These are phyloP conservation scores for Oryza punctata DNA, from an alignment of 176 grass and related monocot genomes.

Conservation along the genomic window DNA sequence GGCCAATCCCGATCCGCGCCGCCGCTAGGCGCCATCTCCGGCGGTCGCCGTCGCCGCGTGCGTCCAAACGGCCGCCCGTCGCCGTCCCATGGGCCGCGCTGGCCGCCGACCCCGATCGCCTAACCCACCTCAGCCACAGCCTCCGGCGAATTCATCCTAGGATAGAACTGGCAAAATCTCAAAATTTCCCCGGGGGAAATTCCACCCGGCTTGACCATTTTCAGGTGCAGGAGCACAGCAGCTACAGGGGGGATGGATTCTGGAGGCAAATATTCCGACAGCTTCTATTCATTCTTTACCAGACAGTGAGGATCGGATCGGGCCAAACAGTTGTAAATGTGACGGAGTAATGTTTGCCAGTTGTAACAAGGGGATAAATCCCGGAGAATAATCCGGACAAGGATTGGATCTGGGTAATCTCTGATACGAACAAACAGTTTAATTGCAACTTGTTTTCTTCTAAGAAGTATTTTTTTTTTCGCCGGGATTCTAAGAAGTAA, in stretches of 20 bases:
- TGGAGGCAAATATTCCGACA: background rate
- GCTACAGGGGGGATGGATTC: background rate
- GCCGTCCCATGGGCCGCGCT: slow-evolving; percentile 24
- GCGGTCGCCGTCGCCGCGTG: background rate
- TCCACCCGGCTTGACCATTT: background rate
- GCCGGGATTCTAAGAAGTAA: no score
- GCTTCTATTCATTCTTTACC: background rate
- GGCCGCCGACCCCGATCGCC: slow-evolving; percentile 25
- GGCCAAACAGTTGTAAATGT: no score
- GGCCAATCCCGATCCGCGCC: background rate
- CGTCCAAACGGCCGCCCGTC: slow-evolving; percentile 25
- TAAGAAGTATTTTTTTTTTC: no score
- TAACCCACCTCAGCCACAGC: slow-evolving; percentile 15
- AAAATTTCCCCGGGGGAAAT: background rate
- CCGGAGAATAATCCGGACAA: no score
- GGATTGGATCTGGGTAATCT: no score
- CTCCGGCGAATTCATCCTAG: slow-evolving; percentile 21
- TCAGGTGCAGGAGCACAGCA: background rate
- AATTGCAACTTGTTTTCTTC: no score
- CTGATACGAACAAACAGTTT: no score
- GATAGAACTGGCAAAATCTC: slow-evolving; percentile 8
- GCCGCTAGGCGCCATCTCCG: background rate
- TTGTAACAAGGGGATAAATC: no score
- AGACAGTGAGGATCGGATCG: background rate
- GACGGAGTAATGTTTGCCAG: no score